phyloP scores from a whole-genome alignment of 495 filamentous ascomycete genomes.

The Poronia punctata region DNA sequence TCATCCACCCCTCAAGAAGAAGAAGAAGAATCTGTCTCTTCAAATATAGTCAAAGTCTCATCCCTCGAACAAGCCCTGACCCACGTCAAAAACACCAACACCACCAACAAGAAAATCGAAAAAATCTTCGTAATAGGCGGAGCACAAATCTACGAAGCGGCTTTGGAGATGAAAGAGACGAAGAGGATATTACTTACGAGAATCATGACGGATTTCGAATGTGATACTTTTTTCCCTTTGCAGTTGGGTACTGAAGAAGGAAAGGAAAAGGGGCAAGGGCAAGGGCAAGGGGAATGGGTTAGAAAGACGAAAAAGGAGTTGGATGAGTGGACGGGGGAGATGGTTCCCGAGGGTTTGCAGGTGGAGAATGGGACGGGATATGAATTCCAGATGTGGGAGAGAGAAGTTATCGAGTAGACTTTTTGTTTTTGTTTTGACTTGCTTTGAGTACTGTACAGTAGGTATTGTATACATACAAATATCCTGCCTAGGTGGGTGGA shows the following conservation, averaged over 20 bases:
- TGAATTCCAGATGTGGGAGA: constrained; percentile 61
- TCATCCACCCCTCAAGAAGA: constrained; percentile 1
- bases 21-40: neutral
- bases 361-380: constrained; percentile 53
- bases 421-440: constrained; percentile 10
- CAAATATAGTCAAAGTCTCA: constrained; percentile 22
- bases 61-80: constrained; percentile 54
- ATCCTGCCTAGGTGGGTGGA: no score
- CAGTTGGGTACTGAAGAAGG: constrained; percentile 33
- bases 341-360: constrained; percentile 40
- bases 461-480: constrained; percentile 8
- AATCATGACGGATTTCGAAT: constrained; percentile 62
- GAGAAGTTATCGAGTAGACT: constrained; percentile 29
- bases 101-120: constrained; percentile 21
- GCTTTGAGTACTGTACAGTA: neutral
- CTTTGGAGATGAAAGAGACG: constrained; percentile 46
- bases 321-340: constrained; percentile 52
- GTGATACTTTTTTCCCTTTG: constrained; percentile 81
- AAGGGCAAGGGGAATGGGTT: constrained; percentile 47
- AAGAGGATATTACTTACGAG: constrained; percentile 57
- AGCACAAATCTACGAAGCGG: constrained; percentile 69
- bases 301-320: constrained; percentile 43
- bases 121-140: constrained; percentile 86
- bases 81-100: constrained; percentile 21
- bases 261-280: constrained; percentile 11